These are phyloP conservation scores for Zychaea mexicana DNA, from an alignment of 371 early-diverging fungal genomes.

Conservation along the genomic window DNA sequence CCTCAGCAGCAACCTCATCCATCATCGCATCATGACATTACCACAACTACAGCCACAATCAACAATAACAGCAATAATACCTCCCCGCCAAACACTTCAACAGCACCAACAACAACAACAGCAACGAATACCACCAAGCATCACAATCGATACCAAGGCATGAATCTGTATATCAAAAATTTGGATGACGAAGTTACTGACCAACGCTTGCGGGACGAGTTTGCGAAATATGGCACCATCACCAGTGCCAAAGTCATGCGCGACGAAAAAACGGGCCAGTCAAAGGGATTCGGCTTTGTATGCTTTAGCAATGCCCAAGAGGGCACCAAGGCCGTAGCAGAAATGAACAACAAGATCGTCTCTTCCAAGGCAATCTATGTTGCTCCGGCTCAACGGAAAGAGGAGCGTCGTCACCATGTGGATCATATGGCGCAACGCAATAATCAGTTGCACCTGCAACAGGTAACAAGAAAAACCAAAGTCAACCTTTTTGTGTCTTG, in stretches of 20 bases:
- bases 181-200: conserved; percentile 93
- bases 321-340: conserved; percentile 83
- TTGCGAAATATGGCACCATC: conserved; percentile 89
- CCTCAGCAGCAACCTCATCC: background rate
- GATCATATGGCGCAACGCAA: conserved; percentile 25
- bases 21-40: background rate
- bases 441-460: conserved; percentile 57
- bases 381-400: conserved; percentile 96
- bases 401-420: conserved; percentile 88
- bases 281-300: conserved; percentile 90
- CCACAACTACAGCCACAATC: background rate
- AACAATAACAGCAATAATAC: background rate
- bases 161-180: conserved; percentile 98
- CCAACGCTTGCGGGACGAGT: conserved; percentile 88
- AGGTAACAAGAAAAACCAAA: conserved; percentile 3
- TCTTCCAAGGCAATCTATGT: conserved; percentile 94
- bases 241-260: conserved; percentile 97
- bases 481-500: no score
- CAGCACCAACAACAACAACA: conserved; percentile 9
- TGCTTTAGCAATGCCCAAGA: conserved; percentile 88
- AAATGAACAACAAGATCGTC: conserved; percentile 87
- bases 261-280: conserved; percentile 78
- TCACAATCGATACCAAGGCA: conserved; percentile 80
- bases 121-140: background rate
- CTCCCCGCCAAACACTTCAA: background rate